These are phyloP conservation scores for Candida nitratophila DNA, from an alignment of 805 yeast species.

Conservation along the genomic window DNA sequence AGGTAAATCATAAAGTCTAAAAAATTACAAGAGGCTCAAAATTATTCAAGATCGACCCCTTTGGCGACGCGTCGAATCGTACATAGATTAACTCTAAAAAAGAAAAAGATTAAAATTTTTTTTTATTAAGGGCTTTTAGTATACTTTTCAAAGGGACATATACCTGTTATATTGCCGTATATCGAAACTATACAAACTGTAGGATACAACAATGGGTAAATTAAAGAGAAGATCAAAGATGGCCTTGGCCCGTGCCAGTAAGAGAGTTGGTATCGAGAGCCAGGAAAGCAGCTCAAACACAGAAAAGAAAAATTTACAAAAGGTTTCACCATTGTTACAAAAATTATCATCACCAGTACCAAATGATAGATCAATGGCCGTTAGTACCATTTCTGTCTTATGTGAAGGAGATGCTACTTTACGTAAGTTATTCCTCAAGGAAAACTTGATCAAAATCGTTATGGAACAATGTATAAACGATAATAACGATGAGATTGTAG, in stretches of 20 bases:
- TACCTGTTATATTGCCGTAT: too few species aligned
- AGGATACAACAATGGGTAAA: slow-evolving; percentile 50
- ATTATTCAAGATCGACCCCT: too few species aligned
- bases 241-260: slow-evolving; percentile 21
- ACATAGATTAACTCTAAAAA: too few species aligned
- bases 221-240: slow-evolving; percentile 60
- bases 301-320: slow-evolving; percentile 32
- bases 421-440: slow-evolving; percentile 61
- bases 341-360: slow-evolving; percentile 56
- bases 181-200: background rate
- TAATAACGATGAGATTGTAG: slow-evolving; percentile 64
- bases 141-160: too few species aligned
- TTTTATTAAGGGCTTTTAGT: too few species aligned
- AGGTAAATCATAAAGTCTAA: too few species aligned
- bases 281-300: slow-evolving; percentile 16
- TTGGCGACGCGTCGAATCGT: too few species aligned
- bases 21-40: too few species aligned
- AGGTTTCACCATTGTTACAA: slow-evolving; percentile 60
- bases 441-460: slow-evolving; percentile 57
- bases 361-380: slow-evolving; percentile 72
- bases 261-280: slow-evolving; percentile 11
- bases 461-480: slow-evolving; percentile 63
- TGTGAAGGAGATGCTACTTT: slow-evolving; percentile 56
- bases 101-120: too few species aligned
- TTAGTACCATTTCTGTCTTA: slow-evolving; percentile 63